Conservation (phyloP, 495 filamentous ascomycete species). For the Lasiosphaeria miniovina region DNA sequence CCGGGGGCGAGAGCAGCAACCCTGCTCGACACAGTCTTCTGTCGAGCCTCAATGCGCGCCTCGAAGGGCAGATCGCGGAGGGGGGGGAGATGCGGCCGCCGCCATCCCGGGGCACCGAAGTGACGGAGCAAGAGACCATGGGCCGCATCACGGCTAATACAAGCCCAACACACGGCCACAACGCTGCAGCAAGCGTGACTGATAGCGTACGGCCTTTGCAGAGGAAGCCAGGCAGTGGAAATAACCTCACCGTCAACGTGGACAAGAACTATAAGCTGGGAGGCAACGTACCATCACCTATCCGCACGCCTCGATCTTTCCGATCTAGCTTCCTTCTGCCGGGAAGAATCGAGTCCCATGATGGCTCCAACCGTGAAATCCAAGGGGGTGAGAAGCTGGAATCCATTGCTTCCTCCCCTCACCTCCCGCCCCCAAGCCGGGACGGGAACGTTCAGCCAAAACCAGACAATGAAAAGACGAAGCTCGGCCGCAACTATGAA, state of each 20-base stretch:
- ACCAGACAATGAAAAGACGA: constrained; percentile 31
- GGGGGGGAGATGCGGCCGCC: constrained; percentile 57
- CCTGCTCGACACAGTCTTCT: constrained; percentile 46
- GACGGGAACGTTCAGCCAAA: constrained; percentile 17
- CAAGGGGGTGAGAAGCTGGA: constrained; percentile 72
- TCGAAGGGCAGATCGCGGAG: constrained; percentile 35
- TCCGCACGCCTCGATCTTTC: constrained; percentile 71
- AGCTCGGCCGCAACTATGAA: constrained; percentile 67
- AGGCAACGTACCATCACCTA: constrained; percentile 47
- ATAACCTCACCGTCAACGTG: constrained; percentile 57
- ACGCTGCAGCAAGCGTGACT: constrained; percentile 63
- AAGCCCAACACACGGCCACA: constrained; percentile 63
- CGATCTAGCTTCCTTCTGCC: constrained; percentile 64
- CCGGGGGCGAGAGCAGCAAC: constrained; percentile 30
- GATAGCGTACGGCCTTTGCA: constrained; percentile 75
- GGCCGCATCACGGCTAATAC: constrained; percentile 71
- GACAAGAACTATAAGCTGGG: constrained; percentile 49
- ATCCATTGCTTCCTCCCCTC: constrained; percentile 71
- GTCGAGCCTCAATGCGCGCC: constrained; percentile 43
- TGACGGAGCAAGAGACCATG: constrained; percentile 60
- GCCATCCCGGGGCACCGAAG: constrained; percentile 75
- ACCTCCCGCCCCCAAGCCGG: constrained; percentile 40
- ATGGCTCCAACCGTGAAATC: constrained; percentile 50
- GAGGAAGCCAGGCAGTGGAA: constrained; percentile 48
- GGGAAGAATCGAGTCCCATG: constrained; percentile 41